A percentile compares a stretch with the other conserved stretches of the same genome.
Evolutionary conservation across 2,329 filamentous ascomycete genomes (phyloP).

Genomic region (Dendrostoma leiphaemia): DNA sequence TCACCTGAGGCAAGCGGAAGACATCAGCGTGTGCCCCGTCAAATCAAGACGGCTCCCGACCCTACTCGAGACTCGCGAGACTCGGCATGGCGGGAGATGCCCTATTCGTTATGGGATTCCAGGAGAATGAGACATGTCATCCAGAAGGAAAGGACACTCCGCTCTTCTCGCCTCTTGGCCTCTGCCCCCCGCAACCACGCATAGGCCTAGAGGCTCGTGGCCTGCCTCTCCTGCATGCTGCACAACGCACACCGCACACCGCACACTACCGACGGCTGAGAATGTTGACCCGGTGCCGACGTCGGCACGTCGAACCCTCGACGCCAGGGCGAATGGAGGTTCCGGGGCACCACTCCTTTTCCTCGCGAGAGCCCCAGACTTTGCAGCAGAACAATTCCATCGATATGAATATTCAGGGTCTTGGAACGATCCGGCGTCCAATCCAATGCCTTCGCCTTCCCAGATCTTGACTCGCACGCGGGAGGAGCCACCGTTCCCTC

Average conservation of each 20-base stretch:
- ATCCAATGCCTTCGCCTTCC: too few relatives aligned
- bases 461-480: too few relatives aligned
- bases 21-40: background rate
- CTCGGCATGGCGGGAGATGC: background rate
- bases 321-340: background rate
- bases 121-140: background rate
- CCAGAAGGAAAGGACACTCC: background rate
- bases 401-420: too few relatives aligned
- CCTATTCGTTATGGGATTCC: background rate
- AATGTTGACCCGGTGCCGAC: background rate
- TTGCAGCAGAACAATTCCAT: too few relatives aligned
- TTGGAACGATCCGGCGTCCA: too few relatives aligned
- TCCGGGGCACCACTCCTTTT: too few relatives aligned
- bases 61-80: background rate
- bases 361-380: too few relatives aligned
- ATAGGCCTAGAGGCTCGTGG: background rate
- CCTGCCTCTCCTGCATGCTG: background rate
- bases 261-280: background rate
- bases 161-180: background rate
- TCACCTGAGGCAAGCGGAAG: background rate
- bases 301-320: background rate
- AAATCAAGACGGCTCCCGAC: background rate
- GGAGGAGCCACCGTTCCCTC: too few relatives aligned
- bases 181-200: background rate
- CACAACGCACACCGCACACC: background rate